phyloP scores from a whole-genome alignment of 2,329 filamentous ascomycete genomes.

The Epichloe sp. region DNA sequence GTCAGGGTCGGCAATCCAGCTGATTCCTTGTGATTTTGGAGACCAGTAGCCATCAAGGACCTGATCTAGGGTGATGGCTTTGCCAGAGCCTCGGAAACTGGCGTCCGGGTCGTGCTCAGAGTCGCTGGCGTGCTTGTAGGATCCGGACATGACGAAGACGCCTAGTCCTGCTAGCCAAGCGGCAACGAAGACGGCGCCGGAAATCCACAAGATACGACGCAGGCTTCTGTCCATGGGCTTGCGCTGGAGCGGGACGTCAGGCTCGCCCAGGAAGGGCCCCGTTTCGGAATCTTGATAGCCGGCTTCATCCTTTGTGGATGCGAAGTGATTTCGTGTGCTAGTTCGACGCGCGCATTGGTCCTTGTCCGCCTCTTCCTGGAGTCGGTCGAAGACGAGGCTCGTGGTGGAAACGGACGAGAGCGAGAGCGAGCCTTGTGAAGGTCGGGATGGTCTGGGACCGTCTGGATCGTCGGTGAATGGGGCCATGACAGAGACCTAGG shows the following conservation, averaged over 20 bases:
- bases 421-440: constrained; percentile 48
- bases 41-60: constrained; percentile 54
- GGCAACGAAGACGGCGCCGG: constrained; percentile 46
- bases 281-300: constrained; percentile 32
- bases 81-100: constrained; percentile 50
- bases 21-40: constrained; percentile 50
- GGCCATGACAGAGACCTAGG: background rate
- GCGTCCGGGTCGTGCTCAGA: constrained; percentile 57
- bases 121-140: constrained; percentile 50
- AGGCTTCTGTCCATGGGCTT: constrained; percentile 53
- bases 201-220: constrained; percentile 48
- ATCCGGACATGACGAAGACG: constrained; percentile 51
- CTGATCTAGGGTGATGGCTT: constrained; percentile 60
- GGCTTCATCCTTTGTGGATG: constrained; percentile 20
- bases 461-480: constrained; percentile 9
- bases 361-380: constrained; percentile 42
- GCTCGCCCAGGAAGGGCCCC: constrained; percentile 35
- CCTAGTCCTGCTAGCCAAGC: constrained; percentile 57
- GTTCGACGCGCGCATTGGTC: constrained; percentile 9
- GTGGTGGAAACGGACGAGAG: constrained; percentile 71
- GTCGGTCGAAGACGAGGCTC: constrained; percentile 67
- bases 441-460: constrained; percentile 10
- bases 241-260: constrained; percentile 22
- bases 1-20: constrained; percentile 62
- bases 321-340: constrained; percentile 11